Base-by-base conservation (phyloP, 2,329 filamentous ascomycete genomes). In the Beauveria rudraprayagi region DNA sequence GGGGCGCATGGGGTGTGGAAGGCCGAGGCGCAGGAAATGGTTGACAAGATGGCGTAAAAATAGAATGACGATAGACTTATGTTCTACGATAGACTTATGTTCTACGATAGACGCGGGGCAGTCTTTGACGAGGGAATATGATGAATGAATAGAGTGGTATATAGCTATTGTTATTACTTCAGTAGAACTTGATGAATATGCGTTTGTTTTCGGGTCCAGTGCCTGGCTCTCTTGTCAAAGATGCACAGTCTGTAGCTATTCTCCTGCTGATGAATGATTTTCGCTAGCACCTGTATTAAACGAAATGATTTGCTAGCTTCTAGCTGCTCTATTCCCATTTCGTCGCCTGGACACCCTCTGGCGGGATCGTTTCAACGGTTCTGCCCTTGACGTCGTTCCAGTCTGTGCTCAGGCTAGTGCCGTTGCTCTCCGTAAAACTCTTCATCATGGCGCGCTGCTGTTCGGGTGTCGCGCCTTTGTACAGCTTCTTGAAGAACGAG, bases 391-490 rank as follows among this genome's bases (percentile, higher is more conserved):
- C 93, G 64, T 96, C 89, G 10, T 77, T 75, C 94, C 94, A 99
- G 71, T 93, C 91, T 0, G 94, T 99, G 73, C 91, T 97, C 55
- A 99, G 77, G 3, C 90, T 84, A 0, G 94, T 99, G 5, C 94
- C 94, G 67, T 95, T 94, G 73, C 92, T 97, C 79, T 99, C 93
- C 16, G 86, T 81, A 70, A 91, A 97, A 70, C 91, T 96, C 83
- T 99, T 99, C 85, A 95, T 91, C 94, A 99, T 99, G 9, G 94
- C 94, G 2, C 92, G 85, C 70, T 86, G 86, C 62, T 91, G 90
- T 67, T 99, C 93, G 0, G 87, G 84, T 54, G 88, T 86, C 0
- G 91, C 86, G 41, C 78, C 80, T 64, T 88, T 85, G 76, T 93
- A 97, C 1, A 99, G 79, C 69, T 89, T 87, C 80, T 95, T 94